phyloP scores from a whole-genome alignment of 2,329 filamentous ascomycete species.

The Colletotrichum destructivum region DNA sequence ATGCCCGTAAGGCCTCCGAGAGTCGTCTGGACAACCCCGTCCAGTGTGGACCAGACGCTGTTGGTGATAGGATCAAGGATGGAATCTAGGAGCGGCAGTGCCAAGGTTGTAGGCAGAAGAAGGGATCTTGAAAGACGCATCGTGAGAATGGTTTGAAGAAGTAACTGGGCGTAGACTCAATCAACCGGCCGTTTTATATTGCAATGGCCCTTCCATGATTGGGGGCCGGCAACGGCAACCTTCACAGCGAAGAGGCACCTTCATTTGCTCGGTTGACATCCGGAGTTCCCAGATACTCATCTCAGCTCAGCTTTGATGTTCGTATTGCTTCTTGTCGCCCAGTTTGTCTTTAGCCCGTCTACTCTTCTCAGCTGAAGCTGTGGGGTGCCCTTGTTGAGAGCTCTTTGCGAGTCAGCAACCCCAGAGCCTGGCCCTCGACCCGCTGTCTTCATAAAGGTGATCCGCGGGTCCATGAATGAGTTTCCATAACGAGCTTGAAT shows the following conservation, averaged over 20 bases:
- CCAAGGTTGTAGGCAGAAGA: background rate
- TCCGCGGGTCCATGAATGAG: conserved; percentile 2
- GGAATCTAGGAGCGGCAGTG: conserved; percentile 1
- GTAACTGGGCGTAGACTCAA: too few relatives aligned
- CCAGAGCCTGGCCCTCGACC: background rate
- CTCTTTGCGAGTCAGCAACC: too few relatives aligned
- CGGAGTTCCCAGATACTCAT: too few relatives aligned
- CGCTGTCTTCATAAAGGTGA: conserved; percentile 4
- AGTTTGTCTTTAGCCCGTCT: too few relatives aligned
- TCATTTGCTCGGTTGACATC: too few relatives aligned
- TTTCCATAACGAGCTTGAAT: conserved; percentile 3
- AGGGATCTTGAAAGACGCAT: background rate
- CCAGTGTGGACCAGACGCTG: conserved; percentile 19
- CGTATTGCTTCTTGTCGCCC: too few relatives aligned
- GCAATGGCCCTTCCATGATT: background rate
- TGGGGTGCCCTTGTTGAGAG: too few relatives aligned
- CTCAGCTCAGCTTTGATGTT: too few relatives aligned
- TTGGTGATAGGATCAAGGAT: conserved; percentile 1
- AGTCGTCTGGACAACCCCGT: conserved; percentile 12
- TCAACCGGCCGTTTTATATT: background rate
- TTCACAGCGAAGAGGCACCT: too few relatives aligned
- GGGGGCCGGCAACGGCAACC: background rate
- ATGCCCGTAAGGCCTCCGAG: conserved; percentile 7
- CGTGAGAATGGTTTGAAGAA: background rate
- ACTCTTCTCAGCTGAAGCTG: too few relatives aligned